Base-by-base conservation (phyloP, 2,329 filamentous ascomycete genomes). In the Xylariales sp. region DNA sequence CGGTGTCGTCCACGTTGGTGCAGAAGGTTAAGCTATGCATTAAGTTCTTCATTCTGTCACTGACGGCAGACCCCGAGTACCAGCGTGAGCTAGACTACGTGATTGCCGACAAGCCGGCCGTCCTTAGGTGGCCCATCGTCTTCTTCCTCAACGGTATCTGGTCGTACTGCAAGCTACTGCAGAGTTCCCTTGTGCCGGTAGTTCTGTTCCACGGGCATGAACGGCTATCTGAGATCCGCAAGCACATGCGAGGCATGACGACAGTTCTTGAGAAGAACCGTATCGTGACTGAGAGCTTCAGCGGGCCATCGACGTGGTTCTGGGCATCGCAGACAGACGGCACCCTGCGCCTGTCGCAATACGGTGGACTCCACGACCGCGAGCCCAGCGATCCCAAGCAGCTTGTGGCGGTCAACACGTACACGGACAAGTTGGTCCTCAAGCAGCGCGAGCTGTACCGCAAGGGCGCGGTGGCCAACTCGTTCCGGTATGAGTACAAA, bases 251-350 rank as follows among this genome's bases (percentile, higher is more conserved):
- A 27, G 33, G 33, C 21, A 35, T 19, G 20, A 35, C 33, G 7
- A 35, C 33, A 13, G 17, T 27, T 18, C 33, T 35, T 27, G 33
- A 35, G 33, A 35, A 35, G 33, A 27, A 35, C 21, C n/a, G 21
- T 2, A 16, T 35, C 15, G 17, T 27, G 10, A 35, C 33, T 1
- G 33, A 35, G 33, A 27, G 14, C 5, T 35, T 35, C 14, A 16
- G 12, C n/a, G 33, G 33, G 6, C 33, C 33, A 4, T 10, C 33
- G 27, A 35, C 10, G 12, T 35, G 33, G 33, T 35, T 35, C 33
- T 35, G 33, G 33, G 27, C 18, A 4, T 25, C 33, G 14, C 19
- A 15, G 15, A 15, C 20, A 3, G 23, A 27, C 21, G 33, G 33
- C 13, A 16, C 20, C 6, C 23, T 35, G 13, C 33, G 33, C 8